Evolutionary conservation across 2,329 filamentous ascomycete genomes (phyloP), one percentile per base, ranked within the genome.

Genomic region (Herpotrichia juniperi): DNA sequence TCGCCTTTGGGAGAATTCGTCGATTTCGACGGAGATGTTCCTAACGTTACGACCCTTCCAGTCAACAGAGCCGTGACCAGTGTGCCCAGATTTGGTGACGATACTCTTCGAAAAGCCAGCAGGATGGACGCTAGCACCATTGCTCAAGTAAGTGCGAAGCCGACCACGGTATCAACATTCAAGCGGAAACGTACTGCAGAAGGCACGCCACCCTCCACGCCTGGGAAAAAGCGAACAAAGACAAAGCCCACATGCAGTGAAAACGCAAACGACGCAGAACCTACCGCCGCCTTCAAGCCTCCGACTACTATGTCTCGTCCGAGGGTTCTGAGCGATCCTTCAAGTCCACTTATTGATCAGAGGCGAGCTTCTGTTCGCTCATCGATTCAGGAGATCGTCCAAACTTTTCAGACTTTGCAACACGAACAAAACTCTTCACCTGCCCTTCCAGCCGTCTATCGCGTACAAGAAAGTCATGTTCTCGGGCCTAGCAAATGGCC

Each of bases 251-350:
- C 37, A 24, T 16, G 39, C n/a, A 9, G 35, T 22, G 14, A 40
- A 43, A 30, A 26, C 37, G 21, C 30, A 11, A 12, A 6, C 19
- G 19, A 40, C 22, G 19, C 5, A 40, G 21, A 19, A 7, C n/a
- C n/a, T n/a, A 40, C 8, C 25, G 19, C 8, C 6, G 22, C 9
- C n/a, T 22, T 7, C 16, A 28, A n/a, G 17, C 39, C 42, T 28
- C 50, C 44, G 19, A 30, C 24, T 9, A 53, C 48, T 11, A 50
- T 37, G 25, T 50, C 50, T 25, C 56, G 45, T 32, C 5, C 30
- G n/a, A 39, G 53, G 37, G 25, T 58, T 12, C 37, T 56, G 9
- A 22, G 50, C 26, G 54, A 61, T 26, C 53, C 58, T 16, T 48
- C 40, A 2, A 61, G 58, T 45, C 58, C 58, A 7, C 53, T 51